phyloP scores from a whole-genome alignment of 495 filamentous ascomycete genomes.

The Talaromyces wortmannii region DNA sequence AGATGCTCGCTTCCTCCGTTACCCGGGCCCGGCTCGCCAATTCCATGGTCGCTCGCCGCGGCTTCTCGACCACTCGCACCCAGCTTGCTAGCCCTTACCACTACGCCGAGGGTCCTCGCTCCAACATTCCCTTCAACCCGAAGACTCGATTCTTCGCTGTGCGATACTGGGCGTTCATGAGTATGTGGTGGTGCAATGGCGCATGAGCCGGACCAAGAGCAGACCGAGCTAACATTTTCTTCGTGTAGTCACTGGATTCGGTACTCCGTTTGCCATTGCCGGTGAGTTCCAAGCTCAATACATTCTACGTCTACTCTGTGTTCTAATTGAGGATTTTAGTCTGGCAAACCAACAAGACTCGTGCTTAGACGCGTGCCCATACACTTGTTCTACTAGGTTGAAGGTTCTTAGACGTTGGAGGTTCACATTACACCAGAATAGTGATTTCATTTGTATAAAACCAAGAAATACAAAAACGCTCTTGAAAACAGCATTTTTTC shows the following conservation, averaged over 20 bases:
- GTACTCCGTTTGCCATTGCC: conserved; percentile 72
- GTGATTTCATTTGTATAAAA: conserved; percentile 7
- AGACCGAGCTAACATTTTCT: conserved; percentile 21
- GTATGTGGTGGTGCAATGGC: conserved; percentile 36
- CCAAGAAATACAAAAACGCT: conserved; percentile 1
- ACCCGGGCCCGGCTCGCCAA: conserved; percentile 59
- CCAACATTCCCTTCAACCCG: conserved; percentile 96
- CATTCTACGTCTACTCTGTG: neutral
- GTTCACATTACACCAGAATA: conserved; percentile 1
- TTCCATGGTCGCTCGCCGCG: conserved; percentile 74
- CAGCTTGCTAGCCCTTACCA: conserved; percentile 89
- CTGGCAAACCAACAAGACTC: conserved; percentile 79
- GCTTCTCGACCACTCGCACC: conserved; percentile 84
- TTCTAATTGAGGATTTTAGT: conserved; percentile 44
- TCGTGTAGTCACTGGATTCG: conserved; percentile 62
- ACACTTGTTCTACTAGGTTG: neutral
- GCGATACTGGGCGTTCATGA: conserved; percentile 76
- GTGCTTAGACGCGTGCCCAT: conserved; percentile 4
- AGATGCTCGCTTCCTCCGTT: conserved; percentile 85
- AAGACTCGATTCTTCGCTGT: conserved; percentile 74
- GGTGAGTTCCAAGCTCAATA: conserved; percentile 46
- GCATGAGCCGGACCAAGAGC: neutral
- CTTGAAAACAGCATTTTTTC: neutral
- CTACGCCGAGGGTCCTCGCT: conserved; percentile 92
- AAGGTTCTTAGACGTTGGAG: neutral